Evolutionary conservation across 345 rosid species (phyloP).

Genomic region (Ricinus communis): DNA sequence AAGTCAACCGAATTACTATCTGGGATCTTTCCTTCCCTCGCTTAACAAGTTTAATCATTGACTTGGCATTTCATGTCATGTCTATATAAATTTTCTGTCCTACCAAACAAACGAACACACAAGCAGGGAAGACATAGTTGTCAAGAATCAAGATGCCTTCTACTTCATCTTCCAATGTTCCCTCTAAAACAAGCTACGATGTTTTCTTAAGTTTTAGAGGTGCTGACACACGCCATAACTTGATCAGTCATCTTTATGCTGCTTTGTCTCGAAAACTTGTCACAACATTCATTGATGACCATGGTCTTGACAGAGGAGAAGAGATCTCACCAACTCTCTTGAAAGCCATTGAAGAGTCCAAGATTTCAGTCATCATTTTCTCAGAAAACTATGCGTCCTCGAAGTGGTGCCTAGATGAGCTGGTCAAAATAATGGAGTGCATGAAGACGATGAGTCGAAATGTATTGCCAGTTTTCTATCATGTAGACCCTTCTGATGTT

Average conservation of each 20-base stretch:
- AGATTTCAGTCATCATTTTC: constrained; percentile 5
- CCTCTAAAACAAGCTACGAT: constrained; percentile 3
- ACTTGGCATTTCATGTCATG: too few species aligned
- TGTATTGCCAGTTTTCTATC: constrained; percentile 38
- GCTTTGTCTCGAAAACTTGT: neutral
- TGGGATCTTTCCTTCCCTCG: too few species aligned
- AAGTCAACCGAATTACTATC: too few species aligned
- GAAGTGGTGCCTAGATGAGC: neutral
- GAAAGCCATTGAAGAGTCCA: constrained; percentile 1
- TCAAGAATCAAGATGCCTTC: neutral
- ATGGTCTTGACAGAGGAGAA: constrained; percentile 2
- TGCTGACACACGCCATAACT: neutral
- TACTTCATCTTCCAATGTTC: neutral
- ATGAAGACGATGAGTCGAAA: neutral
- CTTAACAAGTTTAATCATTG: too few species aligned
- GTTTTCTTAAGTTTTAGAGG: constrained; percentile 10
- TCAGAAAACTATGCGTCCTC: constrained; percentile 10
- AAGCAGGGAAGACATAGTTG: too few species aligned
- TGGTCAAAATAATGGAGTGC: constrained; percentile 27
- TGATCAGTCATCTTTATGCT: neutral
- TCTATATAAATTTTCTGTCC: too few species aligned
- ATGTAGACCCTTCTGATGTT: constrained; percentile 27
- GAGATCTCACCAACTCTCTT: neutral
- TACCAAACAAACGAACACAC: too few species aligned
- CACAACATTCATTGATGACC: constrained; percentile 5